Evolutionary conservation across 2,329 filamentous ascomycete species (phyloP).

Genomic region (Colletotrichum higginsianum): DNA sequence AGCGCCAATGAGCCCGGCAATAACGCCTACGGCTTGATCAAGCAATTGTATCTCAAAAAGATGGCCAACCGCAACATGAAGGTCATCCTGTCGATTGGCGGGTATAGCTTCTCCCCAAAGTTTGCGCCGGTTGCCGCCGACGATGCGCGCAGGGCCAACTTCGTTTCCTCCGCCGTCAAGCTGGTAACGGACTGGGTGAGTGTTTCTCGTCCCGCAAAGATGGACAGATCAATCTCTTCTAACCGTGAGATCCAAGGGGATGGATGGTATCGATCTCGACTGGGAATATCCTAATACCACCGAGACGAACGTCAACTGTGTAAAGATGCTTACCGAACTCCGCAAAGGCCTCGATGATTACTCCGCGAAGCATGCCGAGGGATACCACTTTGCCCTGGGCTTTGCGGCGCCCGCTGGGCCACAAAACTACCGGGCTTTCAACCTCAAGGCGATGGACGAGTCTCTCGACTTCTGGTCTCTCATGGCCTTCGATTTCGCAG

Average conservation of each 20-base stretch:
- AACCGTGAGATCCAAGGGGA: slow-evolving; percentile 58
- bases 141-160: slow-evolving; percentile 71
- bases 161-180: slow-evolving; percentile 78
- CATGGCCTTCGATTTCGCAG: slow-evolving; percentile 81
- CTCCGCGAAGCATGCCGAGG: slow-evolving; percentile 54
- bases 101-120: slow-evolving; percentile 86
- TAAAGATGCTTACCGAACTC: slow-evolving; percentile 59
- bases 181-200: slow-evolving; percentile 76
- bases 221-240: not conserved
- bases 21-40: slow-evolving; percentile 86
- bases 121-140: slow-evolving; percentile 79
- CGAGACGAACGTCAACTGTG: slow-evolving; percentile 57
- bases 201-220: not conserved
- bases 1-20: slow-evolving; percentile 57
- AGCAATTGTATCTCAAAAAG: slow-evolving; percentile 85
- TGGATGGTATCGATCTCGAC: slow-evolving; percentile 65
- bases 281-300: slow-evolving; percentile 56
- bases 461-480: slow-evolving; percentile 72
- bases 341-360: slow-evolving; percentile 61
- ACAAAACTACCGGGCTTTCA: slow-evolving; percentile 63
- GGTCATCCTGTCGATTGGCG: slow-evolving; percentile 84
- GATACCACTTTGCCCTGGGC: slow-evolving; percentile 65
- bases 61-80: slow-evolving; percentile 84
- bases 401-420: slow-evolving; percentile 65
- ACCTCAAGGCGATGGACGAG: slow-evolving; percentile 67